Evolutionary conservation across 108 stramenopile species (phyloP), one percentile per base, ranked within the genome.

Genomic region (Schizochytrium sp.): DNA sequence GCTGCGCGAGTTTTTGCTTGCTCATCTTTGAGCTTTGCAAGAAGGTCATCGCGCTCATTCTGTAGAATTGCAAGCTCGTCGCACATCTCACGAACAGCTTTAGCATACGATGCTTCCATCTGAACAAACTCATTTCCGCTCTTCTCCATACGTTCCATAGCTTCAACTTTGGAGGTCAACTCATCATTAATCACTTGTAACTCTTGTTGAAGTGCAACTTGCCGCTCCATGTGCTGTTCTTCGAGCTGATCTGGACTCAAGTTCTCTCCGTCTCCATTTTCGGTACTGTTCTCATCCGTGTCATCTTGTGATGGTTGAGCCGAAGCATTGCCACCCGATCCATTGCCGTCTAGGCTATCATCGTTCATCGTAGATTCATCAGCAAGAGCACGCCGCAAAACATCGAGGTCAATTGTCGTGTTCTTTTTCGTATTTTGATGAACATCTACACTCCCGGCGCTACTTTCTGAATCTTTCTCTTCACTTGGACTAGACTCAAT

Each of bases 1-100:
- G 5, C 28, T 1, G 10, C 59, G 59, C 19, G 17, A n/a, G 19
- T 60, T 10, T 55, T 83, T 38, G 50, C 53, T 40, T 83, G 47
- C 1, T 83, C 76, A 15, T 49, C 53, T 42, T 83, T 55, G 76
- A 83, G 76, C 2, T 83, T 83, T n/a, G 12, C 28, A 47, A 83
- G 50, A 10, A 83, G 76, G 76, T 83, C 76, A 1, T 83, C 76
- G 76, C 76, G 76, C 76, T 83, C 76, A n/a, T 83, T 49, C 76
- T 83, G 76, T 7, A 83, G 53, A 28, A 83, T 10, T 10, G 5
- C 28, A 38, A 83, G 47, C 53, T 83, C 76, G 47, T 83, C 17
- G 3, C 76, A 83, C 76, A 83, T 49, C 47, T 55, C 76, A n/a
- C 55, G 50, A 38, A 83, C 47, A n/a, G 76, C 53, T 42, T 83